phyloP scores from a whole-genome alignment of 2,329 filamentous ascomycete species.

The Monosporascus sp. region DNA sequence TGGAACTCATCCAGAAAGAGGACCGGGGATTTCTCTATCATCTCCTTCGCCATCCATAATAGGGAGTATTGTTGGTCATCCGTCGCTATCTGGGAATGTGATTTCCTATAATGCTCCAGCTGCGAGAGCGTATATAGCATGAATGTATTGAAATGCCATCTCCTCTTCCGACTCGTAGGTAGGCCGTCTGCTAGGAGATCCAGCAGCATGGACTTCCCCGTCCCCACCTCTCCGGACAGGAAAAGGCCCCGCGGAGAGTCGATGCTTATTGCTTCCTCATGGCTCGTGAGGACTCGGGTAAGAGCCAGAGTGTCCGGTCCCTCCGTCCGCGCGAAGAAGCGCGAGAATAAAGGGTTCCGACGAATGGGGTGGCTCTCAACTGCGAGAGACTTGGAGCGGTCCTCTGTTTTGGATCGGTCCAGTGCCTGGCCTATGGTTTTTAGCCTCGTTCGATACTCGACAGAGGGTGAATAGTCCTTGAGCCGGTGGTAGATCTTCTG shows the following conservation, averaged over 20 bases:
- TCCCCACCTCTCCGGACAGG: conserved; percentile 76
- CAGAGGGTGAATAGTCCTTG: conserved; percentile 71
- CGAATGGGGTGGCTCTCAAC: conserved; percentile 51
- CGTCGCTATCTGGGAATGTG: conserved; percentile 16
- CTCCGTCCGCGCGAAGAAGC: conserved; percentile 53
- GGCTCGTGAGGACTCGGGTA: conserved; percentile 62
- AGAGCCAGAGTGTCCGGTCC: conserved; percentile 58
- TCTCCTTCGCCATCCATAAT: conserved; percentile 68
- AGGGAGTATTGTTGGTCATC: conserved; percentile 57
- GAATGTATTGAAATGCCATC: conserved; percentile 83
- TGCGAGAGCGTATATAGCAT: conserved; percentile 75
- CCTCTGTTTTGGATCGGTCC: conserved; percentile 27
- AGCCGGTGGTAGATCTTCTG: conserved; percentile 71
- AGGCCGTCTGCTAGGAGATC: conserved; percentile 76
- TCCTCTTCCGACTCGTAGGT: conserved; percentile 65
- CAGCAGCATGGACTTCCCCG: conserved; percentile 80
- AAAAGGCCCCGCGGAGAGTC: conserved; percentile 71
- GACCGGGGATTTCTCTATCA: conserved; percentile 70
- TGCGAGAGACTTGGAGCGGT: conserved; percentile 38
- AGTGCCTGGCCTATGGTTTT: conserved; percentile 52
- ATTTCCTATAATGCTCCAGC: conserved; percentile 59
- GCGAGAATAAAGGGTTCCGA: conserved; percentile 53
- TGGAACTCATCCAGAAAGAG: conserved; percentile 82
- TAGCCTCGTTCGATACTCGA: conserved; percentile 64
- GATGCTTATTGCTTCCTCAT: conserved; percentile 67